Evolutionary conservation across 192 early-diverging fungal species (phyloP).

Genomic region (Thamnidium elegans): DNA sequence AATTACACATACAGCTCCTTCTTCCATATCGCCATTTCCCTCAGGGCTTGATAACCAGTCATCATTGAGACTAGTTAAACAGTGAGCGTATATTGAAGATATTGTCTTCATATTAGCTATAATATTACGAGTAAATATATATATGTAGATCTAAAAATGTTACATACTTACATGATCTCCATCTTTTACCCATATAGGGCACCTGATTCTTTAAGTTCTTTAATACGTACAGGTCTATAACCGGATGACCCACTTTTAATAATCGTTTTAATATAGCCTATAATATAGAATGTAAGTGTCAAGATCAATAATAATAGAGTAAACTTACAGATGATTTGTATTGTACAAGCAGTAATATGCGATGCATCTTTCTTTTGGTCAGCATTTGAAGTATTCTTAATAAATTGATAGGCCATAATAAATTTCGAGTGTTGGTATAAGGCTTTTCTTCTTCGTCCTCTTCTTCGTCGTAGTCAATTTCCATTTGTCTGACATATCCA

Average conservation of each 20-base stretch:
- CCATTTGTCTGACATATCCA: not conserved
- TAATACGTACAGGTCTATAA: conserved; percentile 68
- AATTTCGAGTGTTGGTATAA: conserved; percentile 51
- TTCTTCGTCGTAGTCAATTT: conserved; percentile 1
- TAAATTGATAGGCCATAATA: conserved; percentile 70
- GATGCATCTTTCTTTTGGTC: conserved; percentile 73
- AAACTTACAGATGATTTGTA: conserved; percentile 68
- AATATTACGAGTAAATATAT: not conserved
- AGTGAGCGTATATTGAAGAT: conserved; percentile 66
- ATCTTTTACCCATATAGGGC: conserved; percentile 75
- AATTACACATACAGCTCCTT: conserved; percentile 6
- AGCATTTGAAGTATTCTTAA: conserved; percentile 76
- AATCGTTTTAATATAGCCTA: conserved; percentile 74
- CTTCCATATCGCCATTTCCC: conserved; percentile 39
- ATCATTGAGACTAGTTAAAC: conserved; percentile 61
- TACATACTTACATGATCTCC: conserved; percentile 59
- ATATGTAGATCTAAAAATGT: not conserved
- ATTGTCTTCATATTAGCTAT: conserved; percentile 77
- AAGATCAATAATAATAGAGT: not conserved
- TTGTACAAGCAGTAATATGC: conserved; percentile 74
- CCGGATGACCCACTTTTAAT: conserved; percentile 66
- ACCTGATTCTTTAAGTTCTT: conserved; percentile 82
- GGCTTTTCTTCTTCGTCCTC: not conserved
- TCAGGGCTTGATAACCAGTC: conserved; percentile 69
- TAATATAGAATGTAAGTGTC: not conserved